Evolutionary conservation across 192 early-diverging fungal species (phyloP), one percentile per base, ranked within the genome.

Genomic region (Gaertneriomyces sp.): DNA sequence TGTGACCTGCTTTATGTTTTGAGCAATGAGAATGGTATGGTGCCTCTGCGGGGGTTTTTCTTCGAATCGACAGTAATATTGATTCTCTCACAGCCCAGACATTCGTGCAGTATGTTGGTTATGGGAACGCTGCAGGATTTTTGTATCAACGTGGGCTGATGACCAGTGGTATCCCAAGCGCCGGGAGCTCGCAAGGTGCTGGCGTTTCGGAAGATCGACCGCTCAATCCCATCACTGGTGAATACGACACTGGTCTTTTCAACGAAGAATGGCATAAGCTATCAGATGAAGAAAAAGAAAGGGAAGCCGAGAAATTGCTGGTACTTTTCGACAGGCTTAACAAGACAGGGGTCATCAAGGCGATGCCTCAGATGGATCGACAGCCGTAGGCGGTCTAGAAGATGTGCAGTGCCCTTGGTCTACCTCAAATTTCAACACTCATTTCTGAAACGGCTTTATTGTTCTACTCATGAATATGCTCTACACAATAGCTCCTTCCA

Each of bases 241-340:
- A 89, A 60, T 81, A 85, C 58, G 47, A 14, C 1, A 19, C n/a
- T n/a, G 65, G 76, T 43, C 66, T 64, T 14, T 44, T 43, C 14
- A 63, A 78, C 20, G 76, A 73, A 3, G 82, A 85, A 42, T 83
- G 92, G 74, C 83, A 86, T 6, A 79, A 84, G 11, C 93, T 99
- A 92, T 96, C 93, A 2, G 93, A 95, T 45, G 96, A 95, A 69
- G 95, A 99, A 71, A 97, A 96, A 69, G 93, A 96, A 68, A 76
- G 87, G 43, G 96, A 99, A 64, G 93, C 93, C 4, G 93, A 95
- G 72, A 81, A 84, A 25, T 69, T 99, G 70, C 88, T 98, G 80
- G 94, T 94, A 1, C 79, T 97, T 73, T 94, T 99, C 79, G 94
- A 99, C 61, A 82, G 91, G 63, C 76, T 97, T 42, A 92, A 97